Percentiles rank a stretch among this genome's conserved stretches.
phyloP scores from a whole-genome alignment of 495 filamentous ascomycete genomes.

The Penicillium odoratum region DNA sequence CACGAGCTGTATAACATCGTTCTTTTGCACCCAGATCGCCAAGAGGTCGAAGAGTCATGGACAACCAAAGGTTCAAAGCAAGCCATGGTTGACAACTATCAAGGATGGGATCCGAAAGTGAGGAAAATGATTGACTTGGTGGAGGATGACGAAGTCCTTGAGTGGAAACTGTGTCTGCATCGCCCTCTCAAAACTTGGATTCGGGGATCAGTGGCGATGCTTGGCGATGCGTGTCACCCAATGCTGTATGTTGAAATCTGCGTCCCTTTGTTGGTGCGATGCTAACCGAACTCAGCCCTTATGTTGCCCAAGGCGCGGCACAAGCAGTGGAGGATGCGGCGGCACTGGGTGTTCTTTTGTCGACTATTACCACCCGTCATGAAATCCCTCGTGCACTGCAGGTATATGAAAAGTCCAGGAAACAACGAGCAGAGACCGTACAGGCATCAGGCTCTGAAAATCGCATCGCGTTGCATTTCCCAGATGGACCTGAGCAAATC shows the following conservation, averaged over 20 bases:
- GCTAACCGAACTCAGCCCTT: conserved; percentile 30
- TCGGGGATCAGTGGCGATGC: conserved; percentile 56
- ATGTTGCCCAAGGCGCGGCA: conserved; percentile 53
- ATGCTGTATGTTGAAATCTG: conserved; percentile 46
- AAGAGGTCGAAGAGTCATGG: conserved; percentile 43
- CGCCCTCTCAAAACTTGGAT: conserved; percentile 57
- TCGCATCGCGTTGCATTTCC: conserved; percentile 53
- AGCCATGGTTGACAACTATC: conserved; percentile 41
- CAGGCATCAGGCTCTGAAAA: conserved; percentile 53
- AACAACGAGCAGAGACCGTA: conserved; percentile 49
- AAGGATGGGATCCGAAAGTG: conserved; percentile 38
- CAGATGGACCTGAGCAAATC: conserved; percentile 52
- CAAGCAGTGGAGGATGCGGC: conserved; percentile 57
- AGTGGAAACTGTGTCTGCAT: conserved; percentile 66
- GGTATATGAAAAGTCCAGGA: conserved; percentile 51
- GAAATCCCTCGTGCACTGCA: conserved; percentile 45
- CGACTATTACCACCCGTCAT: conserved; percentile 33
- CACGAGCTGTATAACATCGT: conserved; percentile 48
- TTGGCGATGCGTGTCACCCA: conserved; percentile 71
- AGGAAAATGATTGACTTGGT: conserved; percentile 40
- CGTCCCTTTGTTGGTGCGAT: background rate
- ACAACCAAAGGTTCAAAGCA: conserved; percentile 45
- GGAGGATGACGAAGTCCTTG: conserved; percentile 55
- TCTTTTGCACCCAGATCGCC: conserved; percentile 40
- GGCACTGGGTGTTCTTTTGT: conserved; percentile 50